phyloP scores from a whole-genome alignment of 108 stramenopile species.

The Bacterosira constricta region DNA sequence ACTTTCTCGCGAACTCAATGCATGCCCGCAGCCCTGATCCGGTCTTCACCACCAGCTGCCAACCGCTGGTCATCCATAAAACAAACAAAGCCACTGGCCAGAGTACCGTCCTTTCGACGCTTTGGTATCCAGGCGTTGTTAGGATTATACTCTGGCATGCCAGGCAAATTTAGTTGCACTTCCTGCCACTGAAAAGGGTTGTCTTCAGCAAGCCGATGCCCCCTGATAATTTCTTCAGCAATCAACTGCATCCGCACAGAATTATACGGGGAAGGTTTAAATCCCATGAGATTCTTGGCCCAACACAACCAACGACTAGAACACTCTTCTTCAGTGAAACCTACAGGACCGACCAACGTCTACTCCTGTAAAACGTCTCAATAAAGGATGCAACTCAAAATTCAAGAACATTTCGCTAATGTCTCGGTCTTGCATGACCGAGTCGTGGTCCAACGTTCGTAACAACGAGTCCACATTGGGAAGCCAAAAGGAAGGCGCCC shows the following conservation, averaged over 20 bases:
- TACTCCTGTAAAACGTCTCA: too few relatives aligned
- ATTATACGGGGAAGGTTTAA: too few relatives aligned
- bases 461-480: constrained; percentile 32
- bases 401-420: neutral
- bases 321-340: neutral
- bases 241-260: too few relatives aligned
- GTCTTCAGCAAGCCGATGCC: constrained; percentile 15
- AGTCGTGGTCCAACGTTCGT: neutral
- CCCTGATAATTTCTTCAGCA: too few relatives aligned
- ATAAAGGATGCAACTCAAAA: too few relatives aligned
- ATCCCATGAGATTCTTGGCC: too few relatives aligned
- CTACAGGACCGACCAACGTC: too few relatives aligned
- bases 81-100: constrained; percentile 30
- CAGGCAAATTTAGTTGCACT: constrained; percentile 50
- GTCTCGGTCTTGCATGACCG: neutral
- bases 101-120: constrained; percentile 19
- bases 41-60: constrained; percentile 6
- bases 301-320: constrained; percentile 27
- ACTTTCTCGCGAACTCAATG: neutral
- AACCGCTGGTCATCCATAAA: constrained; percentile 48
- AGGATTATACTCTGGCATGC: constrained; percentile 29
- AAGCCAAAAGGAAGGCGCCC: constrained; percentile 38
- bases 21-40: constrained; percentile 7
- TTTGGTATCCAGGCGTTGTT: constrained; percentile 39
- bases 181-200: constrained; percentile 49